Base-by-base conservation (phyloP, 768 basidiomycete species). In the Phanerodontia chrysosporium region DNA sequence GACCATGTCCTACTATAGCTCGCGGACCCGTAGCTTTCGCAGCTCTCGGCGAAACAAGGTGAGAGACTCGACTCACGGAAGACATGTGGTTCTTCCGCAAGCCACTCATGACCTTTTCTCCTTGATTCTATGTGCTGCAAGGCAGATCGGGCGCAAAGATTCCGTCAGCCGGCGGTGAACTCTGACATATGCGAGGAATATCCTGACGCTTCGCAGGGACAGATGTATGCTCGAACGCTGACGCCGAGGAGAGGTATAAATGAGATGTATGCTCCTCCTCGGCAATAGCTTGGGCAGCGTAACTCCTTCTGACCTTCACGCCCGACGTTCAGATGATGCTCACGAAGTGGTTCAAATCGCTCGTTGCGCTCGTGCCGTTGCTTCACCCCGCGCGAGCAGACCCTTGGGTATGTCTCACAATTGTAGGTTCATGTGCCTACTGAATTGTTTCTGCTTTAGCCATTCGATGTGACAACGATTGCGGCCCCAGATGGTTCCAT, bases 401-500 rank as follows among this genome's bases (percentile, higher is more conserved):
- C 16, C 39, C 39, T 10, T 42, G 39, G 39, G 39, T 42, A 42
- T 18, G 39, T 42, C 4, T 4, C 32, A 35, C n/a, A 35, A 35
- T 13, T 7, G 32, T 35, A n/a, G n/a, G n/a, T n/a, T n/a, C n/a
- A n/a, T n/a, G n/a, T n/a, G n/a, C n/a, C n/a, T 35, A 7, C 32
- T 35, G 7, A 14, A 14, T 35, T 14, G 32, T 35, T 35, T 5
- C 4, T 18, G 39, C 18, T 18, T 22, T 46, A 82, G 80, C 78
- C 80, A 0, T 81, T 83, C 66, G 77, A 83, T 57, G 60, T 76
- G 16, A 78, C 76, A 1, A 76, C 75, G 30, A 66, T 84, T 53
- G 70, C 72, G 9, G 76, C 82, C 1, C 80, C 80, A 0, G 83
- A 84, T 65, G 79, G 78, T 6, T 83, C 81, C n/a, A 75, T 83